phyloP scores from a whole-genome alignment of 176 grass and related monocot genomes.

The Calamus simplicifolius region DNA sequence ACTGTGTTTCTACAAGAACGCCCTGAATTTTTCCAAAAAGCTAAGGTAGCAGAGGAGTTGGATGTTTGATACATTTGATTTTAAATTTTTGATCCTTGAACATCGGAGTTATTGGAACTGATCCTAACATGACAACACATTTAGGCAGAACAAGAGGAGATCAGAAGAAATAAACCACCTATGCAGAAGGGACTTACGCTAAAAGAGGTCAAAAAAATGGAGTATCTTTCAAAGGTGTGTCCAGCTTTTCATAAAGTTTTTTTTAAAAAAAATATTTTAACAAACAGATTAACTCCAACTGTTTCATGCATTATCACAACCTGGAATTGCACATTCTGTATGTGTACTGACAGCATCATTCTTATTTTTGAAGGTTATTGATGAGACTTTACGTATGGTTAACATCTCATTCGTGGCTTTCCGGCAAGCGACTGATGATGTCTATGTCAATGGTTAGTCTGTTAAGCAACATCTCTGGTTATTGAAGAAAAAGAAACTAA shows the following conservation, averaged over 20 bases:
- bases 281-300: neutral
- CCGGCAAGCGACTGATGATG: conserved; percentile 53
- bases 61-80: no score
- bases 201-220: conserved; percentile 88
- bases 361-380: conserved; percentile 44
- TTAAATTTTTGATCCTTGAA: no score
- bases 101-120: no score
- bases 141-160: conserved; percentile 85
- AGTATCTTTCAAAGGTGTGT: conserved; percentile 74
- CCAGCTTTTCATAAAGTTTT: neutral
- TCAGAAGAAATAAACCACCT: conserved; percentile 46
- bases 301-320: neutral
- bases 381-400: conserved; percentile 74
- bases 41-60: conserved; percentile 35
- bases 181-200: conserved; percentile 57
- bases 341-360: neutral
- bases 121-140: neutral
- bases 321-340: neutral
- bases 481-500: neutral
- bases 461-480: neutral
- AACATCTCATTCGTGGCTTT: conserved; percentile 88
- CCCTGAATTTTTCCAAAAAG: conserved; percentile 47
- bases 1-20: conserved; percentile 82
- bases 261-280: no score
- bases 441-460: conserved; percentile 54